These are phyloP conservation scores for Ustilago nuda DNA, from an alignment of 1,284 basidiomycete species.

Conservation along the genomic window DNA sequence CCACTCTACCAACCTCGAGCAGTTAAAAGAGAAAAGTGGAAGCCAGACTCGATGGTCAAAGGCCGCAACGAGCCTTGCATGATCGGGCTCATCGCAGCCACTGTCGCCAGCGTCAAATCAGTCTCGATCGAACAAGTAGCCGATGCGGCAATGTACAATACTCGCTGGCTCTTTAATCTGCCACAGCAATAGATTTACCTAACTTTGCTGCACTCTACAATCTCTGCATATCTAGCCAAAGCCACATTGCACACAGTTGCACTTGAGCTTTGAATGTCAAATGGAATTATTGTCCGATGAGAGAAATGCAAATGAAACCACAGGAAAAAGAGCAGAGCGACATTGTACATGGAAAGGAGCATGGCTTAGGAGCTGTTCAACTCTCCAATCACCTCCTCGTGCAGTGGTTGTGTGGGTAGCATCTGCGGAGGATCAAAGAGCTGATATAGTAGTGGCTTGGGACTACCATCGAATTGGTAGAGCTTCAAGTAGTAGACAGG, in stretches of 20 bases:
- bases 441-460: slow-evolving; percentile 56
- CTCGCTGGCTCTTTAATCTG: slow-evolving; percentile 54
- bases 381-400: slow-evolving; percentile 47
- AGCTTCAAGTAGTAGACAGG: slow-evolving; percentile 48
- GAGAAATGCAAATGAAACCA: neutral
- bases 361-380: slow-evolving; percentile 20
- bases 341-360: neutral
- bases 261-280: neutral
- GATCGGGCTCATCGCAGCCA: slow-evolving; percentile 81
- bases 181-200: slow-evolving; percentile 3
- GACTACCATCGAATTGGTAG: slow-evolving; percentile 55
- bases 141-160: slow-evolving; percentile 52
- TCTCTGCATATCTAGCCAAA: neutral
- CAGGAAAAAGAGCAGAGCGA: neutral
- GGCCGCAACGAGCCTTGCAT: slow-evolving; percentile 83
- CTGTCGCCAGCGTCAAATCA: slow-evolving; percentile 76
- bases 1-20: slow-evolving; percentile 74
- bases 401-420: slow-evolving; percentile 62
- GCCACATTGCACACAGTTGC: neutral
- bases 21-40: slow-evolving; percentile 77
- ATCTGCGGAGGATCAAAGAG: slow-evolving; percentile 60
- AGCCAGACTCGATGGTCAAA: slow-evolving; percentile 78
- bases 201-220: neutral
- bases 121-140: slow-evolving; percentile 75
- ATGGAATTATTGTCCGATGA: neutral